phyloP scores from a whole-genome alignment of 2,329 filamentous ascomycete species.

The Exophiala sp. region DNA sequence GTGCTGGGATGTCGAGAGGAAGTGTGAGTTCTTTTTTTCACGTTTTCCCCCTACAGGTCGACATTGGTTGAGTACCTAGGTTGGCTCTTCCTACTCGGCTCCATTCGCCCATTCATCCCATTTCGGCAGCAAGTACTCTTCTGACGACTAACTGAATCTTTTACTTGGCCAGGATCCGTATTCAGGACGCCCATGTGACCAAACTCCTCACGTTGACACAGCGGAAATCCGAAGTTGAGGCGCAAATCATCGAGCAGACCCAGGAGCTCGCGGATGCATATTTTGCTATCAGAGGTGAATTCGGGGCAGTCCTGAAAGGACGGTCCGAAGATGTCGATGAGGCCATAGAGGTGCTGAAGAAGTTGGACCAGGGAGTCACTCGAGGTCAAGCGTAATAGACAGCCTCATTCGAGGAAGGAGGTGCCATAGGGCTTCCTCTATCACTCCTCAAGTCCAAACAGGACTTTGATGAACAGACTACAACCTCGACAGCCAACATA shows the following conservation, averaged over 20 bases:
- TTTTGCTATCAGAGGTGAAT: slow-evolving; percentile 13
- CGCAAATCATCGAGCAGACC: slow-evolving; percentile 11
- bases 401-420: no score
- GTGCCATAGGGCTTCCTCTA: slow-evolving; percentile 13
- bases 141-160: not conserved
- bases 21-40: slow-evolving; percentile 3
- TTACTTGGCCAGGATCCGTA: slow-evolving; percentile 4
- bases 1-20: slow-evolving; percentile 1
- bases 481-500: slow-evolving; percentile 60
- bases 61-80: no score
- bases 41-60: not conserved
- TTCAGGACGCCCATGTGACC: slow-evolving; percentile 5
- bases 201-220: slow-evolving; percentile 11
- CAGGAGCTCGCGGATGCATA: slow-evolving; percentile 17
- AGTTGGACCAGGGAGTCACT: slow-evolving; percentile 1
- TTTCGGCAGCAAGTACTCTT: not conserved
- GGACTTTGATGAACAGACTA: slow-evolving; percentile 60
- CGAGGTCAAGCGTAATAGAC: not conserved
- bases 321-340: slow-evolving; percentile 17
- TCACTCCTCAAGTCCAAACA: slow-evolving; percentile 53
- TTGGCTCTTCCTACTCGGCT: no score
- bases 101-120: not conserved
- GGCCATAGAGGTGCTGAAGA: slow-evolving; percentile 5
- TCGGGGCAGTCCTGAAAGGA: slow-evolving; percentile 19
- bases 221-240: slow-evolving; percentile 19